Conservation (phyloP, 257 asterid genomes). For the Solanum etuberosum region DNA sequence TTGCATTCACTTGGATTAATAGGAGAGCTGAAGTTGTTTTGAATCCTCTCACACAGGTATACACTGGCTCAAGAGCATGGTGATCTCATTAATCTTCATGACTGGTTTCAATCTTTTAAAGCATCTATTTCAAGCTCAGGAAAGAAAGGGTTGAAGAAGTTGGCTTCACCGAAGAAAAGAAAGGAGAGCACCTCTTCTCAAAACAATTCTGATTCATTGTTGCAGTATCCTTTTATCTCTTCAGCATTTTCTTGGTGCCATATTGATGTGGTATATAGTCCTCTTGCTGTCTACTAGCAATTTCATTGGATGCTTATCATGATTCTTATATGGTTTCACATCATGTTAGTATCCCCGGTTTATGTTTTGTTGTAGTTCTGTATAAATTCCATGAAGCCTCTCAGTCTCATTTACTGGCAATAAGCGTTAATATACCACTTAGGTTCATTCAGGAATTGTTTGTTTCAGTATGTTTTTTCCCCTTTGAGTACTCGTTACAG, state of each 20-base stretch:
- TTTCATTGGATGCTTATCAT: neutral
- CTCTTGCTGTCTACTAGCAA: neutral
- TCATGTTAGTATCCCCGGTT: neutral
- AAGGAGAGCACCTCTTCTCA: slow-evolving; percentile 21
- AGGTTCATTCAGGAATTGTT: neutral
- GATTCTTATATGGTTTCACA: neutral
- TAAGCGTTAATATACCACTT: neutral
- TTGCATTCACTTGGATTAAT: neutral
- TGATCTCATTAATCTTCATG: slow-evolving; percentile 84
- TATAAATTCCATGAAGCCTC: neutral
- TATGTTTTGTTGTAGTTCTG: neutral
- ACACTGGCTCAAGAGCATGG: slow-evolving; percentile 90
- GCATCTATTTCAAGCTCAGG: slow-evolving; percentile 31
- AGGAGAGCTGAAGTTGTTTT: neutral
- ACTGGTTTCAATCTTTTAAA: slow-evolving; percentile 84
- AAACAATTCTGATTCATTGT: slow-evolving; percentile 44
- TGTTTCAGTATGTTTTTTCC: neutral
- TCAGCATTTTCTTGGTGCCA: neutral
- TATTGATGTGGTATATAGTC: neutral
- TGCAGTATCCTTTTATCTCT: slow-evolving; percentile 67
- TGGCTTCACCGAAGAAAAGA: slow-evolving; percentile 68
- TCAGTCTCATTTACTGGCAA: neutral
- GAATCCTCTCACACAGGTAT: slow-evolving; percentile 36
- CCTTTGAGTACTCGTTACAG: neutral
- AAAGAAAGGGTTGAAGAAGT: slow-evolving; percentile 33